Base-by-base conservation (phyloP, 140 eudicot genomes). In the Anethum foeniculum region DNA sequence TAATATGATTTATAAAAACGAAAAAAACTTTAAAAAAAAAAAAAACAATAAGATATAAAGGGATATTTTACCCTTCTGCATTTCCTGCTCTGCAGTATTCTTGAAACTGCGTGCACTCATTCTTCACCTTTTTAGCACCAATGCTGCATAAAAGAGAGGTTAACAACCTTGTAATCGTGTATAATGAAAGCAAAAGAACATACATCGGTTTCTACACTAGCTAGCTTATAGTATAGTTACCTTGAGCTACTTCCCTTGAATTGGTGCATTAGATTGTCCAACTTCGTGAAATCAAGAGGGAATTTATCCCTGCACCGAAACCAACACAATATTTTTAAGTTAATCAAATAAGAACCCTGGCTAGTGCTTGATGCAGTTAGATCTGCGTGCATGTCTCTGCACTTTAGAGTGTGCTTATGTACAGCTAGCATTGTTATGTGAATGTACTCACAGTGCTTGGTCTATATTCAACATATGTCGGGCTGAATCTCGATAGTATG, bases 41-140 rank as follows among this genome's bases (percentile, higher is more conserved):
- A 19, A n/a, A 28, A 12, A 23, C 23, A 6, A 12, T 58, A 0
- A n/a, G 7, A 58, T 58, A 23, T 23, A 21, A 7, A 58, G 67
- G 13, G 12, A 39, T 69, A 69, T 32, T 32, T 15, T 92, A 92
- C 99, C 97, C 97, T 83, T 92, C 99, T 51, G 77, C 88, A 85
- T 92, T 90, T 88, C 92, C 86, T n/a, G 88, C 83, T 84, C 84
- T 85, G 88, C 99, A 94, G 75, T 89, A 84, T 46, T 88, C 94
- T 71, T 81, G 87, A 87, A 94, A 94, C 67, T 90, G 89, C n/a
- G 93, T 88, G 87, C 95, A 88, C 87, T 94, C 97, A 81, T 18
- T 82, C 79, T 91, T 94, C 49, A 94, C 96, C 87, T 88, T 94
- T 79, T 86, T 89, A 78, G 97, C 97, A 77, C 99, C 99, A 84